A percentile compares a stretch with the other conserved stretches of the same genome.
Conservation (phyloP, 345 rosid species). For the Lepidium africanum region DNA sequence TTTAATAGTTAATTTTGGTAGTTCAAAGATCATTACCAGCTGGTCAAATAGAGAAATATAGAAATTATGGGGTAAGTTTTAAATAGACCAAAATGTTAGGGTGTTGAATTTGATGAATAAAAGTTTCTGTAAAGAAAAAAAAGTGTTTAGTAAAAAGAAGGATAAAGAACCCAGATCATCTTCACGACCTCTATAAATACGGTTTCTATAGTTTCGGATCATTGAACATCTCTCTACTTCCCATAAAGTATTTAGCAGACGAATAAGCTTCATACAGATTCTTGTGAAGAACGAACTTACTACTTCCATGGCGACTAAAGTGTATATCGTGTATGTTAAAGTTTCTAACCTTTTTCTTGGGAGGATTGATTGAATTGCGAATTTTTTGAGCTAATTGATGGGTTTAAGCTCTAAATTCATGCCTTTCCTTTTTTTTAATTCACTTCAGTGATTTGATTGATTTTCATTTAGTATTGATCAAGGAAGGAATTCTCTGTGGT, state of each 20-base stretch:
- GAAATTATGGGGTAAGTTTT: background rate
- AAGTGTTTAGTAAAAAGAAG: background rate
- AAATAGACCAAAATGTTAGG: slow-evolving; percentile 7
- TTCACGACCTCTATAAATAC: slow-evolving; percentile 41
- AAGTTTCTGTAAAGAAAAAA: background rate
- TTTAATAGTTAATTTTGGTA: too few relatives aligned
- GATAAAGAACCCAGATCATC: slow-evolving; percentile 2
- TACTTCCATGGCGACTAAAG: slow-evolving; percentile 54
- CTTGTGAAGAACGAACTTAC: background rate
- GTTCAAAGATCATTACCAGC: too few relatives aligned
- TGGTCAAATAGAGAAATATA: background rate
- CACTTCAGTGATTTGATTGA: background rate
- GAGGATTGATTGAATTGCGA: background rate
- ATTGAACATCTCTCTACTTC: background rate
- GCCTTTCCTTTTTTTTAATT: background rate
- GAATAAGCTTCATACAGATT: background rate
- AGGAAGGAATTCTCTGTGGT: background rate
- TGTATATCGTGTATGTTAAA: slow-evolving; percentile 63
- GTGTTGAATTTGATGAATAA: background rate
- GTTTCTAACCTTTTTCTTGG: background rate
- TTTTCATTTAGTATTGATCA: background rate
- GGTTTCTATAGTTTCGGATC: slow-evolving; percentile 15
- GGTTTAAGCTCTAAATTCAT: background rate
- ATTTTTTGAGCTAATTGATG: background rate
- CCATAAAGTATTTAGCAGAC: background rate